Evolutionary conservation across 257 asterid species (phyloP).

Genomic region (Agastache rugosa): DNA sequence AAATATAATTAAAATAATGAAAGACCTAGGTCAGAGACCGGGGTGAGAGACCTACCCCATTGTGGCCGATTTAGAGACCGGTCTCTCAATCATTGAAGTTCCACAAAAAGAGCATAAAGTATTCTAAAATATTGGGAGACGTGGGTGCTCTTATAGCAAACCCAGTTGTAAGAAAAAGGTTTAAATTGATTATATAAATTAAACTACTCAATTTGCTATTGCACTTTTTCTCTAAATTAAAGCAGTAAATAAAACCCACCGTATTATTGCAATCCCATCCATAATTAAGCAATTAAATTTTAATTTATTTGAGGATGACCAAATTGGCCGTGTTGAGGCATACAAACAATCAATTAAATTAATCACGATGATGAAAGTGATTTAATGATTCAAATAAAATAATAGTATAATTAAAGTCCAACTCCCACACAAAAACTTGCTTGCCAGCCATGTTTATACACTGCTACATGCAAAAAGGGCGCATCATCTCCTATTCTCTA

Average conservation of each 20-base stretch:
- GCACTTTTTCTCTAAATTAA: not conserved
- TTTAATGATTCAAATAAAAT: slow-evolving; percentile 29
- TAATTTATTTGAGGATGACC: slow-evolving; percentile 27
- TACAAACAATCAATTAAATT: slow-evolving; percentile 21
- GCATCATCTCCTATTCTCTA: slow-evolving; percentile 49
- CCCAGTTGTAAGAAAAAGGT: not conserved
- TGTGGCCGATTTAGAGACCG: no score
- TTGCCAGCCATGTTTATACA: slow-evolving; percentile 53
- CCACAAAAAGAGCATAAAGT: no score
- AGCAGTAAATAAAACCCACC: not conserved
- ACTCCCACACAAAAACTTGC: slow-evolving; percentile 41
- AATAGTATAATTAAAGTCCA: slow-evolving; percentile 20
- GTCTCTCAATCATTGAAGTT: no score
- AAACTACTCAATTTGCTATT: slow-evolving; percentile 5
- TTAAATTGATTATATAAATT: not conserved
- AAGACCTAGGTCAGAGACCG: no score
- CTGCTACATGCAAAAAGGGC: slow-evolving; percentile 48
- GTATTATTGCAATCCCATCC: slow-evolving; percentile 17
- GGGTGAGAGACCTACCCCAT: no score
- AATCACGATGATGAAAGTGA: slow-evolving; percentile 27
- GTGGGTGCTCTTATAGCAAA: not conserved
- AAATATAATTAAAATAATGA: no score
- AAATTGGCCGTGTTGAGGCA: slow-evolving; percentile 12
- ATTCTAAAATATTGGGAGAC: no score
- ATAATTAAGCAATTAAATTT: slow-evolving; percentile 27